Evolutionary conservation across 1,139 yeast species (phyloP), one percentile per base, ranked within the genome.

Genomic region (Starmera stellimalicola): DNA sequence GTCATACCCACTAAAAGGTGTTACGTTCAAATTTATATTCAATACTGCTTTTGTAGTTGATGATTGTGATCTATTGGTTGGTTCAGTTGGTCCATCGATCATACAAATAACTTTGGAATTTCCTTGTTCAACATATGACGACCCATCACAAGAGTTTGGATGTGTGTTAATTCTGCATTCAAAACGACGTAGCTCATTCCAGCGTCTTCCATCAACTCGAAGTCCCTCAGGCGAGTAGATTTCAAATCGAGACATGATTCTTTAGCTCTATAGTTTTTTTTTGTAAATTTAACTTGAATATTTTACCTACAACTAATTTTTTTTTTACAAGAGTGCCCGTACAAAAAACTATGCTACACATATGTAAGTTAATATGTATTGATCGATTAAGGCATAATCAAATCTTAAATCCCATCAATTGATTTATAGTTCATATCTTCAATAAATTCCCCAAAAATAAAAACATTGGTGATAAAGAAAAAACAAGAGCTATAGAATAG

Each of bases 171-270:
- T 74, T 20, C 76, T 71, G 51, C 95, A 83, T 29, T 74, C 75
- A 50, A 91, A 84, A 27, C 78, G 69, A 35, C 97, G 76, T 32
- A 88, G 65, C 55, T 91, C 97, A 50, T 88, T 85, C 91, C 94
- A 87, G 46, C 98, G 69, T 51, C 98, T 73, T 4, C 98, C 98
- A 51, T 91, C 97, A 10, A 81, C 65, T 45, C 97, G 68, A 32
- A 91, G 67, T 5, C 97, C 98, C 57, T 88, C 97, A 2, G 95
- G 95, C 0, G 95, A 85, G 51, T 83, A 87, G 33, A 88, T 59
- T 61, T 88, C 98, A 55, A 77, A 63, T 38, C 82, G 64, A 28
- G 80, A 73, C 81, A 70, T 70, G 5, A 7, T 16, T 5, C 23
- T 19, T 19, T 11, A 8, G 11, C 25, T 22, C 12, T 22, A 11